Evolutionary conservation across 257 asterid genomes (phyloP).

Genomic region (Nicotiana attenuata): DNA sequence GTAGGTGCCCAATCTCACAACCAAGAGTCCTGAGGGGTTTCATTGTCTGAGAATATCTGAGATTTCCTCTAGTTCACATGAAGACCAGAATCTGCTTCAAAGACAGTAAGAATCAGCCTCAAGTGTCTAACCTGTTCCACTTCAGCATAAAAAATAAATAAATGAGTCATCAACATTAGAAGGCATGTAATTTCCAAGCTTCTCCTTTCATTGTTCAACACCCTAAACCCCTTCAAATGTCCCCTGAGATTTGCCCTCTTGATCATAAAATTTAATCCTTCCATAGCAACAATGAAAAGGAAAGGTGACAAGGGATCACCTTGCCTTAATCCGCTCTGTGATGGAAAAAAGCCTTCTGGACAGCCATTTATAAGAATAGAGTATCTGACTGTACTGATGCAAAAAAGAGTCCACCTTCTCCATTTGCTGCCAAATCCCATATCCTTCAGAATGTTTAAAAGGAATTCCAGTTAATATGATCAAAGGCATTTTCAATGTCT

Average conservation of each 20-base stretch:
- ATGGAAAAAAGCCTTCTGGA: no score
- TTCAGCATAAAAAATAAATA: not conserved
- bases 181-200: not conserved
- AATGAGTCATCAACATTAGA: not conserved
- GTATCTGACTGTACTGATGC: no score
- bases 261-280: not conserved
- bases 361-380: no score
- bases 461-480: no score
- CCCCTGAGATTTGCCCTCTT: not conserved
- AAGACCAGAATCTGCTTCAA: not conserved
- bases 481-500: no score
- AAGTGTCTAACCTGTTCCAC: not conserved
- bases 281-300: no score
- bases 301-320: no score
- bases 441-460: no score
- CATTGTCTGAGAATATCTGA: not conserved
- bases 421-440: no score
- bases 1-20: not conserved
- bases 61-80: not conserved
- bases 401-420: no score
- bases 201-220: not conserved
- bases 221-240: not conserved
- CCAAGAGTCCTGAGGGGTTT: not conserved
- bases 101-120: not conserved
- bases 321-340: no score